Conservation (phyloP, 2,329 filamentous ascomycete genomes). For the Bipolaris zeicola region DNA sequence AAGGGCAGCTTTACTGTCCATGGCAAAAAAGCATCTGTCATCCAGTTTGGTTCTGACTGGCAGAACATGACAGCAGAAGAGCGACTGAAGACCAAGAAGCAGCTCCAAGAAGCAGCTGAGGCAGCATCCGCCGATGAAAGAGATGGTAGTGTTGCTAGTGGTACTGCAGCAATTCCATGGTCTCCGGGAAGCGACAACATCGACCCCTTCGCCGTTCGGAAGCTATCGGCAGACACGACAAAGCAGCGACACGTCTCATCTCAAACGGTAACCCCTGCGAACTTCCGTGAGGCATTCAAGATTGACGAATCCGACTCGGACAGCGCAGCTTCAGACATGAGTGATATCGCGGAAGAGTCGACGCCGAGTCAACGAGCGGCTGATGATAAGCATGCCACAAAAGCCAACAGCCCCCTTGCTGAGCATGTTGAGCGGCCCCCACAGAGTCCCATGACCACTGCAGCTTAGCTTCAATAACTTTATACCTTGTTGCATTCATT, state of each 20-base stretch:
- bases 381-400: constrained; percentile 15
- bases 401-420: constrained; percentile 21
- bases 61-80: constrained; percentile 60
- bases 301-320: constrained; percentile 30
- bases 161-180: constrained; percentile 29
- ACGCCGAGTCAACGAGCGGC: constrained; percentile 15
- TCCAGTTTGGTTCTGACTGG: constrained; percentile 94
- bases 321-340: constrained; percentile 37
- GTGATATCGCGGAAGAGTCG: constrained; percentile 43
- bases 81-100: constrained; percentile 46
- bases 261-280: constrained; percentile 44
- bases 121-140: constrained; percentile 32
- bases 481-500: constrained; percentile 17
- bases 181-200: constrained; percentile 24
- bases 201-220: constrained; percentile 31
- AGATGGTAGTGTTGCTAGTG: constrained; percentile 35
- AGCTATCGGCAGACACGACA: constrained; percentile 33
- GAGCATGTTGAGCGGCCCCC: constrained; percentile 17
- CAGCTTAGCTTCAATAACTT: constrained; percentile 18
- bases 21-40: constrained; percentile 95
- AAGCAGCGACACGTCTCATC: constrained; percentile 45
- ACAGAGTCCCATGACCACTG: constrained; percentile 18
- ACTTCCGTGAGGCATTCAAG: constrained; percentile 32
- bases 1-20: constrained; percentile 94
- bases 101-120: constrained; percentile 43